These are phyloP conservation scores for Tolypocladium paradoxum DNA, from an alignment of 2,329 filamentous ascomycete genomes.

Conservation along the genomic window DNA sequence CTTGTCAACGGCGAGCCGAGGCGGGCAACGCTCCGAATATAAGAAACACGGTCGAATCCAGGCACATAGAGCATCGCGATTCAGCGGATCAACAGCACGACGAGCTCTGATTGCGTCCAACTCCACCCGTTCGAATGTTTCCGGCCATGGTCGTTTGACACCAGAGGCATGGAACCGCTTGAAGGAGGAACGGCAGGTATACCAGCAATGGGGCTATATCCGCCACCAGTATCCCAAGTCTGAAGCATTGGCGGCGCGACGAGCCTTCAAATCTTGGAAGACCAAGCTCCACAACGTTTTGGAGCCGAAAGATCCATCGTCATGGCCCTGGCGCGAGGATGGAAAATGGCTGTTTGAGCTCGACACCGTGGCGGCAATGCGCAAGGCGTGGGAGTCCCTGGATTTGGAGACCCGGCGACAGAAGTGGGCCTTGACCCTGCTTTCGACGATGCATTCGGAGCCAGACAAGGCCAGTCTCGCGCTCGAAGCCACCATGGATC, in stretches of 20 bases:
- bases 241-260: conserved; percentile 11
- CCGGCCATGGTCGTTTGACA: not conserved
- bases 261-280: conserved; percentile 19
- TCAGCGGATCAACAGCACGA: not conserved
- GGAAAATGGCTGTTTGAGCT: conserved; percentile 20
- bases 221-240: conserved; percentile 14
- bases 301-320: conserved; percentile 6
- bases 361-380: conserved; percentile 19
- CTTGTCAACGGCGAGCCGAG: not conserved
- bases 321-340: conserved; percentile 15
- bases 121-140: not conserved
- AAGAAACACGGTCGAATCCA: not conserved
- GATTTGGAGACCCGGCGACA: conserved; percentile 12
- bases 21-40: not conserved
- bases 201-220: conserved; percentile 21
- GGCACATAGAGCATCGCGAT: not conserved
- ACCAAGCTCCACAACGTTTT: conserved; percentile 12
- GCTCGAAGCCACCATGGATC: conserved; percentile 26
- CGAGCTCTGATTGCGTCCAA: not conserved
- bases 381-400: conserved; percentile 19
- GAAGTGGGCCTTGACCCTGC: conserved; percentile 23
- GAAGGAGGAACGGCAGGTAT: conserved; percentile 1
- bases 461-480: conserved; percentile 21
- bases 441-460: conserved; percentile 21
- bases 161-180: not conserved